Evolutionary conservation across 2,329 filamentous ascomycete species (phyloP), one percentile per base, ranked within the genome.

Genomic region (Trichoderma afroharzianum): DNA sequence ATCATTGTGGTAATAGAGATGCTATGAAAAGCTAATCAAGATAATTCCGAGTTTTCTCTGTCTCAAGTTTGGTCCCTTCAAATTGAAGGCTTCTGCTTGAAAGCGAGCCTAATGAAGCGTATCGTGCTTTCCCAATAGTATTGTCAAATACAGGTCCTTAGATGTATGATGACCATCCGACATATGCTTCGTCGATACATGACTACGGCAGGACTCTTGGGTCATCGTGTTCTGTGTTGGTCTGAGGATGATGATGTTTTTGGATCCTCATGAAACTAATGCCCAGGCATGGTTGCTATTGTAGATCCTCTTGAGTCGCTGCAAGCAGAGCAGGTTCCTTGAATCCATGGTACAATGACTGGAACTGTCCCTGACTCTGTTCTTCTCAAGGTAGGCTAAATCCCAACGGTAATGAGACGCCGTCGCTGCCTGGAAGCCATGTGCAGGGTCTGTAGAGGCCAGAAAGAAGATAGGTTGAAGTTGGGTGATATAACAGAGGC

Each of bases 111-210:
- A n/a, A 43, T 43, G 39, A 4, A 43, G 7, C 0, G 39, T 43
- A 2, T 43, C 15, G 39, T n/a, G 15, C 6, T 50, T n/a, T 6
- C n/a, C 43, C 39, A n/a, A n/a, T 43, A 43, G 0, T 15, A n/a
- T n/a, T 43, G 39, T n/a, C 39, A 50, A 47, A 21, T 21, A 21
- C 43, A 50, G 0, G 7, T 43, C 39, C 18, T 2, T 43, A 7
- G 1, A n/a, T 43, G 1, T n/a, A 43, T 0, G 39, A 4, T 0
- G 39, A 43, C 39, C 7, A n/a, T 43, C 15, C 36, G n/a, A n/a
- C n/a, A n/a, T n/a, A n/a, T n/a, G n/a, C n/a, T n/a, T n/a, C n/a
- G n/a, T n/a, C n/a, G n/a, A n/a, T n/a, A n/a, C n/a, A n/a, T n/a
- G n/a, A n/a, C n/a, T n/a, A n/a, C n/a, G n/a, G n/a, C n/a, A n/a